Percentiles rank a stretch among this genome's conserved stretches.
Evolutionary conservation across 108 stramenopile genomes (phyloP).

Genomic region (Pseudonitzschia multiseries): DNA sequence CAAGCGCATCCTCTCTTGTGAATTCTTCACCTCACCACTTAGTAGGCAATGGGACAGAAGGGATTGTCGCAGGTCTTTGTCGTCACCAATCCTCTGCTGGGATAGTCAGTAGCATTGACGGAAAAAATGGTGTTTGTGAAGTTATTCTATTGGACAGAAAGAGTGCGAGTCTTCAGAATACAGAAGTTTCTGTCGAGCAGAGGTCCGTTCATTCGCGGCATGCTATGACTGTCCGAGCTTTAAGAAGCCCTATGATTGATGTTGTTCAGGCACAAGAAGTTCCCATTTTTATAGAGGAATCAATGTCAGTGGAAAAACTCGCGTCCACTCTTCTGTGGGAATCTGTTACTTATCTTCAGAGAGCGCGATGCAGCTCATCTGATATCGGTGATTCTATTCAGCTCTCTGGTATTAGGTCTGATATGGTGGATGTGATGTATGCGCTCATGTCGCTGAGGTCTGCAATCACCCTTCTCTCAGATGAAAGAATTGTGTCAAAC

Average conservation of each 20-base stretch:
- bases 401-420: conserved; percentile 2
- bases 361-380: not conserved
- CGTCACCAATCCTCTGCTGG: conserved; percentile 60
- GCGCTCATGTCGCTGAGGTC: conserved; percentile 39
- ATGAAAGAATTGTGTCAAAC: conserved; percentile 21
- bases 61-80: conserved; percentile 72
- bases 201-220: not conserved
- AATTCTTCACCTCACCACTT: conserved; percentile 44
- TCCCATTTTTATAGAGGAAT: conserved; percentile 48
- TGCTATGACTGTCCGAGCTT: conserved; percentile 57
- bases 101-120: conserved; percentile 71
- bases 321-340: not conserved
- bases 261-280: conserved; percentile 63
- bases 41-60: conserved; percentile 73
- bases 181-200: not conserved
- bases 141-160: conserved; percentile 55
- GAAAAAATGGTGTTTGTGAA: conserved; percentile 70
- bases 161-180: not conserved
- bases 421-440: conserved; percentile 12
- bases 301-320: conserved; percentile 1
- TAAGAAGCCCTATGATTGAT: conserved; percentile 62
- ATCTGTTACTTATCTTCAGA: conserved; percentile 4
- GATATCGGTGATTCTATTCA: not conserved
- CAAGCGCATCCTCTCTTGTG: conserved; percentile 18
- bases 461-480: conserved; percentile 36